Base-by-base conservation (phyloP, 352 stramenopile species). In the Thalassiosira livingstoniorum region DNA sequence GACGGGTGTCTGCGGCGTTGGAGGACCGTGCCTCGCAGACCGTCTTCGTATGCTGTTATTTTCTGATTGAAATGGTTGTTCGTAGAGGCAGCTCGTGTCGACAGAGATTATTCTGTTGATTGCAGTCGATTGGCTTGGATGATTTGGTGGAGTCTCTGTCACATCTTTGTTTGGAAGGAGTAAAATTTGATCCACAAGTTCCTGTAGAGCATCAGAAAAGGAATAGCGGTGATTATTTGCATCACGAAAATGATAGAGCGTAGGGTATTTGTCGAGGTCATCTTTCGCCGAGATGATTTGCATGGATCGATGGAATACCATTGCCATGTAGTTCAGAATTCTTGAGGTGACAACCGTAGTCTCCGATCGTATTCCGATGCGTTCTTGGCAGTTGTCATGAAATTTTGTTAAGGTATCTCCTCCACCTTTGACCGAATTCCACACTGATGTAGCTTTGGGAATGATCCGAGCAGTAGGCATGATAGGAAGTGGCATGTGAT, bases 401-500 rank as follows among this genome's bases (percentile, higher is more conserved):
- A 73, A 27, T 62, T 73, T 61, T 62, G 64, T 73, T 2, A 73
- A 62, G 0, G 47, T 73, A n/a, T 73, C 47, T 11, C 43, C 43
- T 43, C 64, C 45, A 32, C 64, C 64, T 55, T 62, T 73, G 1
- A 73, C 10, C 29, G 43, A 23, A 34, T 73, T 73, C 64, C 64
- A 73, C 10, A 54, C 25, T 51, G 64, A 61, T 45, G 42, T 32
- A 35, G 23, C 5, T 1, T 58, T 29, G 18, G 66, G 66, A 4
- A 75, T 47, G 18, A 75, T 75, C 25, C 51, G 25, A 13, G 66
- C 66, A 53, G 42, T 42, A 27, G 13, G 11, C 37, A 37, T 32
- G 2, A 69, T 34, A 1, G 61, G 61, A 27, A 66, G 47, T 3
- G 31, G 21, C 15, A 66, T 21, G 4, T 51, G 13, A 4, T 45